phyloP scores from a whole-genome alignment of 176 grass and related monocot species.

The Zizania latifolia region DNA sequence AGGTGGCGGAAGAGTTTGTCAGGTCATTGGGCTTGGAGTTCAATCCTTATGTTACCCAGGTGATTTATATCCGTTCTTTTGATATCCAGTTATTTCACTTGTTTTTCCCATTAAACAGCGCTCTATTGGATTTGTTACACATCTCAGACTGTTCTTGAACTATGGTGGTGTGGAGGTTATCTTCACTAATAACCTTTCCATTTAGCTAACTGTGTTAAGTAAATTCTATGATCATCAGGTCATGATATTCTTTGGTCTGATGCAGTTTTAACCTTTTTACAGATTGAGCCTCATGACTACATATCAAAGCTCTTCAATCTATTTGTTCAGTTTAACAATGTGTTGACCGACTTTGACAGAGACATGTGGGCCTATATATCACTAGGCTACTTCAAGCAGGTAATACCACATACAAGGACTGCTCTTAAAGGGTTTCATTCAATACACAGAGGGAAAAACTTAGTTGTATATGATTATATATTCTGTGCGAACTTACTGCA shows the following conservation, averaged over 20 bases:
- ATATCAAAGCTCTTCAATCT: slow-evolving; percentile 91
- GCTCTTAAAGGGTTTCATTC: neutral
- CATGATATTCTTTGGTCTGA: slow-evolving; percentile 27
- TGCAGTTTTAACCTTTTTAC: slow-evolving; percentile 27
- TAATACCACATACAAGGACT: slow-evolving; percentile 15
- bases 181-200: neutral
- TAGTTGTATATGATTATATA: neutral
- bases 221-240: neutral
- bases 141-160: neutral
- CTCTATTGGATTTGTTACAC: neutral
- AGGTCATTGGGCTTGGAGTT: slow-evolving; percentile 78
- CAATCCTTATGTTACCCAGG: slow-evolving; percentile 94
- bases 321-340: slow-evolving; percentile 83
- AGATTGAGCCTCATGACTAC: slow-evolving; percentile 97
- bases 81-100: neutral
- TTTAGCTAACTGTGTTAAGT: neutral
- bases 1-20: slow-evolving; percentile 73
- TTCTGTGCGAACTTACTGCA: slow-evolving; percentile 12
- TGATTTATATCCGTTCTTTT: slow-evolving; percentile 21
- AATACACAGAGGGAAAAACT: neutral
- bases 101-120: neutral
- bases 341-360: slow-evolving; percentile 82
- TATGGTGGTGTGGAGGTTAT: neutral
- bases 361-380: slow-evolving; percentile 97
- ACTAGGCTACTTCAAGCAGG: slow-evolving; percentile 94